These are phyloP conservation scores for Pythium dissotocum DNA, from an alignment of 352 stramenopile species.

Conservation along the genomic window DNA sequence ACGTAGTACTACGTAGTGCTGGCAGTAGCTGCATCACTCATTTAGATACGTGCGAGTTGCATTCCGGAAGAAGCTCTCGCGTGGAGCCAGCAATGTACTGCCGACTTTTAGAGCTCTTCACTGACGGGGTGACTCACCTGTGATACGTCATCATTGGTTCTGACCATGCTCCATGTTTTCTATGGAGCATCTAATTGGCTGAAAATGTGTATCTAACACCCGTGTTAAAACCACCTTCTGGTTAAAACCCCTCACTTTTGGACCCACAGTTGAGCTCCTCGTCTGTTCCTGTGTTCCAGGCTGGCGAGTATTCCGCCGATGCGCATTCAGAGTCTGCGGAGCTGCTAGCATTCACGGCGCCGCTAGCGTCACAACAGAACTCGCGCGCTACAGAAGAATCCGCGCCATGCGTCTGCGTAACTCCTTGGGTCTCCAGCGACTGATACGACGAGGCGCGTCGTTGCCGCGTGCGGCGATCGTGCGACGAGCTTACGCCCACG, in stretches of 20 bases:
- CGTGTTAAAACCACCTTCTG: too few relatives aligned
- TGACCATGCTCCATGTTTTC: background rate
- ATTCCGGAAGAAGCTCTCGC: too few relatives aligned
- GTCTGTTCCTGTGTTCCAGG: background rate
- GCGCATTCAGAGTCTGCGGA: background rate
- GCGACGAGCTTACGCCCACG: conserved; percentile 4
- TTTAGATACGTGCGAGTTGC: too few relatives aligned
- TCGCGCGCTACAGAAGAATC: background rate
- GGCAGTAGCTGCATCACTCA: too few relatives aligned
- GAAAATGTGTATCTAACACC: too few relatives aligned
- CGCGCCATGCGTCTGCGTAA: background rate
- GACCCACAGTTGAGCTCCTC: too few relatives aligned
- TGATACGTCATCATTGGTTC: background rate
- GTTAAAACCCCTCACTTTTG: too few relatives aligned
- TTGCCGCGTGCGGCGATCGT: background rate
- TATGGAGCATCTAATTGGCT: background rate
- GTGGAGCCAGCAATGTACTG: too few relatives aligned
- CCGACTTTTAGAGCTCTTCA: too few relatives aligned
- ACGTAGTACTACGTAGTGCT: too few relatives aligned
- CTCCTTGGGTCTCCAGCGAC: background rate
- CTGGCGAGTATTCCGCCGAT: background rate
- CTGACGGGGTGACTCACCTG: too few relatives aligned
- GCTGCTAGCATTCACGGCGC: background rate
- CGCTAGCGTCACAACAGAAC: background rate
- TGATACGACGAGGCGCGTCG: background rate